phyloP scores from a whole-genome alignment of 345 rosid genomes.

The Brassica rapa region DNA sequence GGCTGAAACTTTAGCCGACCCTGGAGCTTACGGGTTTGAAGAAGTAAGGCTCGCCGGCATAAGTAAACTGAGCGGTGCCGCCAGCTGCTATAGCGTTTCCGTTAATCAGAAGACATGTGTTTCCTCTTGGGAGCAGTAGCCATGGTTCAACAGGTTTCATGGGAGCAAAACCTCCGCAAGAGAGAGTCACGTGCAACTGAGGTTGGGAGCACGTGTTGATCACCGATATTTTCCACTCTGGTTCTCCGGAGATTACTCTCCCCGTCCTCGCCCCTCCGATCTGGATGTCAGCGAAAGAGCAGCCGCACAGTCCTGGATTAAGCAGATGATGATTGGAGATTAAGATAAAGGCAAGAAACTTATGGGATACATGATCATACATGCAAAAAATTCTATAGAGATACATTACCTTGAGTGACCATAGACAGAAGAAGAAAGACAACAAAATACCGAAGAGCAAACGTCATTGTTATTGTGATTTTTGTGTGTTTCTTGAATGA shows the following conservation, averaged over 20 bases:
- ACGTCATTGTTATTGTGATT: constrained; percentile 26
- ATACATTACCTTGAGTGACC: constrained; percentile 28
- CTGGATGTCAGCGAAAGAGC: constrained; percentile 1
- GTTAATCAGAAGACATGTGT: constrained; percentile 25
- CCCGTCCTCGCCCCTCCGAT: constrained; percentile 32
- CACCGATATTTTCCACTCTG: constrained; percentile 37
- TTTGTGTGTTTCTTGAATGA: neutral
- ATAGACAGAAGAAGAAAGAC: constrained; percentile 29
- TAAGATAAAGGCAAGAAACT: constrained; percentile 13
- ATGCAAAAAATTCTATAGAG: neutral
- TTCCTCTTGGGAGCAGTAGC: constrained; percentile 7
- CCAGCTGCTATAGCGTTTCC: constrained; percentile 23
- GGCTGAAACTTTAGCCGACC: neutral
- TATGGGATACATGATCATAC: neutral
- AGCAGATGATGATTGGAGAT: neutral
- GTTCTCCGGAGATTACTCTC: constrained; percentile 5
- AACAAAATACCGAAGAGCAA: constrained; percentile 24
- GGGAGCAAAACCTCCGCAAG: constrained; percentile 36
- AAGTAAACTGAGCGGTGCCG: neutral
- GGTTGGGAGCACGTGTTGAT: constrained; percentile 22
- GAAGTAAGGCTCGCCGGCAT: constrained; percentile 33
- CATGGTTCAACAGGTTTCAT: constrained; percentile 7
- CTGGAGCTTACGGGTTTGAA: constrained; percentile 2
- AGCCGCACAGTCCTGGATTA: constrained; percentile 15
- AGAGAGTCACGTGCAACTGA: constrained; percentile 27